A percentile compares a stretch with the other conserved stretches of the same genome.
Conservation (phyloP, 441 rosid species). For the Erodium moschatum region DNA sequence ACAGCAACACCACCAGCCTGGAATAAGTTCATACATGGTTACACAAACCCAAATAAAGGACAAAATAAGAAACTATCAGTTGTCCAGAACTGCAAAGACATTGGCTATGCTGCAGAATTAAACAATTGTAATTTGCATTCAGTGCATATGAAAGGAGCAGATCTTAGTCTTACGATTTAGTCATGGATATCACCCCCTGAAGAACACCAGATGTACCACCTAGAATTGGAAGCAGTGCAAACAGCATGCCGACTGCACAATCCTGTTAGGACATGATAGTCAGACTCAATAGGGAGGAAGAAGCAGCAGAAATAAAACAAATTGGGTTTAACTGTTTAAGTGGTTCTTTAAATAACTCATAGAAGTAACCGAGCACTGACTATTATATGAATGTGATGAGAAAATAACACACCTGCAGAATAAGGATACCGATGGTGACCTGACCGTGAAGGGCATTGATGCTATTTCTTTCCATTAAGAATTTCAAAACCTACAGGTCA, state of each 20-base stretch:
- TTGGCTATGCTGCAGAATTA: no score
- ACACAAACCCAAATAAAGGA: neutral
- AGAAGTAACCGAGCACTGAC: neutral
- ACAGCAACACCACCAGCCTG: conserved; percentile 69
- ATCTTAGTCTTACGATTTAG: conserved; percentile 57
- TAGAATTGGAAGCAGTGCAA: conserved; percentile 93
- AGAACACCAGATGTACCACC: conserved; percentile 90
- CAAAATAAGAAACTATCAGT: neutral
- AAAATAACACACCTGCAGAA: conserved; percentile 59
- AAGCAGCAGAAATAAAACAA: neutral
- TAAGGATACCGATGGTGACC: conserved; percentile 82
- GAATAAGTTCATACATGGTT: conserved; percentile 20
- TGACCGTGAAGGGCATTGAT: conserved; percentile 87
- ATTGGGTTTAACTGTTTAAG: neutral
- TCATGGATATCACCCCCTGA: conserved; percentile 84
- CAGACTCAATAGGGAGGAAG: neutral
- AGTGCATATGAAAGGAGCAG: neutral
- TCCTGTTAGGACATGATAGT: conserved; percentile 40
- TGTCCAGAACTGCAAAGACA: no score
- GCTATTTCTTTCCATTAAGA: conserved; percentile 89
- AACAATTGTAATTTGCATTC: neutral
- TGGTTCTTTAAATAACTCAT: neutral
- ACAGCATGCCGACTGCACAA: conserved; percentile 92
- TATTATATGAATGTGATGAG: neutral
- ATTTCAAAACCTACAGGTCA: conserved; percentile 66